Conservation (phyloP, 2,329 filamentous ascomycete species). For the Arthrobotrys iridis region DNA sequence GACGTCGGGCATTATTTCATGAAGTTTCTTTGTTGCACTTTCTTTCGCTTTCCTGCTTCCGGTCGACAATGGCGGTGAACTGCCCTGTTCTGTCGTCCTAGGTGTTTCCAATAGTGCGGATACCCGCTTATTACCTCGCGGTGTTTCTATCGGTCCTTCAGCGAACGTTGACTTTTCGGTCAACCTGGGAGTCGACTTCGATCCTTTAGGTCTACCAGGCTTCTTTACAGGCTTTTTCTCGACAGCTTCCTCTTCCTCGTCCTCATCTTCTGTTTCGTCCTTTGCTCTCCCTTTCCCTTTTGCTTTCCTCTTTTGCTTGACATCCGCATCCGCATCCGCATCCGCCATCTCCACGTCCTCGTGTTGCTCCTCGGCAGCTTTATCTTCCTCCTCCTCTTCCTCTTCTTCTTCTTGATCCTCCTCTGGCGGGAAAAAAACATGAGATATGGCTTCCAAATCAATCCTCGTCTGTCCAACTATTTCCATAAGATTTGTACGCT, state of each 20-base stretch:
- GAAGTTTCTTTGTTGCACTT: constrained; percentile 79
- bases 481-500: constrained; percentile 88
- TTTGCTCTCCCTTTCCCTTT: constrained; percentile 9
- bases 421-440: constrained; percentile 68
- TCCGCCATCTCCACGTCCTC: constrained; percentile 62
- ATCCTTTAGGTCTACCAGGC: constrained; percentile 32
- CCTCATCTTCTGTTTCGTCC: constrained; percentile 12
- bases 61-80: constrained; percentile 64
- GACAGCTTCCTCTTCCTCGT: constrained; percentile 16
- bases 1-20: constrained; percentile 82
- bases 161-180: neutral
- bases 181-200: constrained; percentile 16
- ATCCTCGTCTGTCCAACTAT: constrained; percentile 89
- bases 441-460: constrained; percentile 77
- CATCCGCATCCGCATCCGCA: constrained; percentile 60
- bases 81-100: constrained; percentile 1
- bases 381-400: constrained; percentile 65
- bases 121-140: constrained; percentile 13
- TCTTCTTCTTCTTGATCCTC: constrained; percentile 59
- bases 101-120: constrained; percentile 38
- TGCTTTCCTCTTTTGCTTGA: neutral
- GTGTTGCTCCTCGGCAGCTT: constrained; percentile 63
- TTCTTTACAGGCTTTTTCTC: constrained; percentile 22
- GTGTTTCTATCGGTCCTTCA: constrained; percentile 21
- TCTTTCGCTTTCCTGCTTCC: constrained; percentile 88